Evolutionary conservation across 768 basidiomycete genomes (phyloP).

Genomic region (Suillus decipiens): DNA sequence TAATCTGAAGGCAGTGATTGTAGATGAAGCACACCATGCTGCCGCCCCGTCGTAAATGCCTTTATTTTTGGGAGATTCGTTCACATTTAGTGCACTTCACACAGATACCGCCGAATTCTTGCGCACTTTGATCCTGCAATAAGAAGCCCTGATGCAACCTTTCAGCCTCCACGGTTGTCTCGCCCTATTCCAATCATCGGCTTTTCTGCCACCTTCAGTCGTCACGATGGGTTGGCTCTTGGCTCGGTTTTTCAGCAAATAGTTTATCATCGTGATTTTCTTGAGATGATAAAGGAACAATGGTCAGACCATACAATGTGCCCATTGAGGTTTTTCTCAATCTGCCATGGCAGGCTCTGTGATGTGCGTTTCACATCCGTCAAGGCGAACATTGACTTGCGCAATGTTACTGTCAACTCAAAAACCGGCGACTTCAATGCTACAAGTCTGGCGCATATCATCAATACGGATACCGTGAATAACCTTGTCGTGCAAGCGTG

Average conservation of each 20-base stretch:
- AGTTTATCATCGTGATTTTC: conserved; percentile 89
- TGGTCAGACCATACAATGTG: conserved; percentile 51
- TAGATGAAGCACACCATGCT: conserved; percentile 96
- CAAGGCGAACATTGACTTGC: conserved; percentile 69
- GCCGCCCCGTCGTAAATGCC: conserved; percentile 82
- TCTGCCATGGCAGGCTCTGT: conserved; percentile 61
- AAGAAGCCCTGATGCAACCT: conserved; percentile 48
- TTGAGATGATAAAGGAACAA: conserved; percentile 90
- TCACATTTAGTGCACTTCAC: conserved; percentile 15
- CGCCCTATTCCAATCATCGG: conserved; percentile 82
- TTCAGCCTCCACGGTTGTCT: conserved; percentile 37
- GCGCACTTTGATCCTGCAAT: conserved; percentile 78
- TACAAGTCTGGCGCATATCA: conserved; percentile 72
- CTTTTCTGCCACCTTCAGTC: conserved; percentile 92
- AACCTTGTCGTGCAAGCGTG: conserved; percentile 78
- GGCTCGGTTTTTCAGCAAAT: conserved; percentile 88
- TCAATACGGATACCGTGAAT: conserved; percentile 82
- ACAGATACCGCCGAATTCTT: conserved; percentile 80
- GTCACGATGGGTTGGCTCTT: conserved; percentile 89
- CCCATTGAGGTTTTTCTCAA: background rate
- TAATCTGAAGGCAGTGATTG: conserved; percentile 70
- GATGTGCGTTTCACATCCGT: conserved; percentile 86
- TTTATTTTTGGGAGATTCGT: background rate
- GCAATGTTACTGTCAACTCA: conserved; percentile 63
- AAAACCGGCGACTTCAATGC: conserved; percentile 81